Evolutionary conservation across 192 early-diverging fungal species (phyloP).

Genomic region (Backusella parvicylindrica): DNA sequence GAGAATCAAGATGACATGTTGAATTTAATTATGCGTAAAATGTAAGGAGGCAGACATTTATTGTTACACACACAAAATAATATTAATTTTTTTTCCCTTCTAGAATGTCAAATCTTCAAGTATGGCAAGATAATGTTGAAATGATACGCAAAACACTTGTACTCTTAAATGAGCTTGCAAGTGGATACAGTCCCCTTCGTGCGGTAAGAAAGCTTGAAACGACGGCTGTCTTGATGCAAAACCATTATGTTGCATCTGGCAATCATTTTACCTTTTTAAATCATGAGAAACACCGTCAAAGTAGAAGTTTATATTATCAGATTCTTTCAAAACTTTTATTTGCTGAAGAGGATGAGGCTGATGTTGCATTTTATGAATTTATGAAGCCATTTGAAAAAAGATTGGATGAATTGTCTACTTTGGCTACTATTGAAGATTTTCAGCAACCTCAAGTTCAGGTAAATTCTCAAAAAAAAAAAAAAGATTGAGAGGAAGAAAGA

Average conservation of each 20-base stretch:
- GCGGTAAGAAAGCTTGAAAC: conserved; percentile 73
- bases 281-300: conserved; percentile 52
- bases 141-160: conserved; percentile 62
- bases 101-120: conserved; percentile 59
- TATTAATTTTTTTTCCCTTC: not conserved
- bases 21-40: conserved; percentile 60
- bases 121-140: conserved; percentile 50
- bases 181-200: conserved; percentile 68
- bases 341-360: conserved; percentile 56
- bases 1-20: conserved; percentile 57
- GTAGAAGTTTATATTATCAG: conserved; percentile 69
- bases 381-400: conserved; percentile 63
- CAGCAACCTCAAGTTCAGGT: conserved; percentile 51
- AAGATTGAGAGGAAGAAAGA: not conserved
- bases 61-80: not conserved
- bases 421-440: conserved; percentile 51
- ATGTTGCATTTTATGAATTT: conserved; percentile 62
- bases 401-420: conserved; percentile 50
- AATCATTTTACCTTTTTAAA: conserved; percentile 74
- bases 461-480: not conserved
- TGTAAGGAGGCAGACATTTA: conserved; percentile 39
- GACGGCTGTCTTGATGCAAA: conserved; percentile 58
- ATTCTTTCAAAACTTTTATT: conserved; percentile 77
- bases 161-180: conserved; percentile 73
- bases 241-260: conserved; percentile 50